A percentile compares a stretch with the other conserved stretches of the same genome.
Conservation (phyloP, 164 flowering plant species). For the Protea cynaroides region DNA sequence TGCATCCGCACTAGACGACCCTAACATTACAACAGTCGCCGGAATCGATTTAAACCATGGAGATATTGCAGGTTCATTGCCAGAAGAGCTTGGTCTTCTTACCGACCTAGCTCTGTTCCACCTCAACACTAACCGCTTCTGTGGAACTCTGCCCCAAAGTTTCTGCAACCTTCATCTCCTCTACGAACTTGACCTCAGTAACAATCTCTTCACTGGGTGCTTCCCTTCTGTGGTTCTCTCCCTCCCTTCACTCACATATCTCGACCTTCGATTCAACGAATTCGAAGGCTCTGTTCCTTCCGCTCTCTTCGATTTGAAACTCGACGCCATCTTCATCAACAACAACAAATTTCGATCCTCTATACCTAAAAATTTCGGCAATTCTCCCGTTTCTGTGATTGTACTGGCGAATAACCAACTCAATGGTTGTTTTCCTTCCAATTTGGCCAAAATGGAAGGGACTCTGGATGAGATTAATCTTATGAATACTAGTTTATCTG, state of each 20-base stretch:
- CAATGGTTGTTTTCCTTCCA: constrained; percentile 40
- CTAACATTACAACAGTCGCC: constrained; percentile 50
- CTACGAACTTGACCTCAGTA: constrained; percentile 71
- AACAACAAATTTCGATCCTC: constrained; percentile 46
- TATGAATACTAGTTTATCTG: constrained; percentile 24
- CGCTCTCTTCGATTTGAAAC: constrained; percentile 40
- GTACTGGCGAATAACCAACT: constrained; percentile 54
- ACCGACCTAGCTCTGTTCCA: constrained; percentile 70
- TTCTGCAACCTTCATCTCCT: constrained; percentile 39
- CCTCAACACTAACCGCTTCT: constrained; percentile 60
- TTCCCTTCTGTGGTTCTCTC: constrained; percentile 52
- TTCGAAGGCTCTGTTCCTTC: constrained; percentile 57
- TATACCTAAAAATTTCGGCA: constrained; percentile 51
- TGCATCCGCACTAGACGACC: constrained; percentile 60
- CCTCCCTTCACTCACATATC: constrained; percentile 44
- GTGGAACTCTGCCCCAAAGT: constrained; percentile 42
- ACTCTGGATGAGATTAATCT: constrained; percentile 43
- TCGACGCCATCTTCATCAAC: constrained; percentile 81
- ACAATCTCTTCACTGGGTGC: constrained; percentile 46
- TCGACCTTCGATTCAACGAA: constrained; percentile 66
- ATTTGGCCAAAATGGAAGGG: constrained; percentile 29
- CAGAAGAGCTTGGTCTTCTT: constrained; percentile 63
- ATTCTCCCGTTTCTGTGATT: constrained; percentile 61
- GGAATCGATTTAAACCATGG: constrained; percentile 81
- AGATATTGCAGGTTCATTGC: constrained; percentile 43